phyloP scores from a whole-genome alignment of 2,329 filamentous ascomycete genomes.

The Lachnellula suecica region DNA sequence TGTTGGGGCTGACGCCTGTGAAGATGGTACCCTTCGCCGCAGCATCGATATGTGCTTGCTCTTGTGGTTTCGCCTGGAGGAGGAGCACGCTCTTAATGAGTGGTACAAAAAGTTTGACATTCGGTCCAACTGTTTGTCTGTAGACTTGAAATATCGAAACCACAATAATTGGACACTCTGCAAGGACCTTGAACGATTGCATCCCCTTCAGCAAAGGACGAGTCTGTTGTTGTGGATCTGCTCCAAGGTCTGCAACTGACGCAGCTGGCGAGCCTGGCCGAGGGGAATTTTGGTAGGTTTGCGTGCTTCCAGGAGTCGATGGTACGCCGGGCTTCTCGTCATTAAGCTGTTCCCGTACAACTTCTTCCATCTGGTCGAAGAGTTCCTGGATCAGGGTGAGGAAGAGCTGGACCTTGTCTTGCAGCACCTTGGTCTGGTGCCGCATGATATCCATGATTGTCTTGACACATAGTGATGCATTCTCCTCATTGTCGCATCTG shows the following conservation, averaged over 20 bases:
- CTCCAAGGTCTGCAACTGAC: constrained; percentile 75
- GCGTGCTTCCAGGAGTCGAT: constrained; percentile 64
- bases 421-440: constrained; percentile 81
- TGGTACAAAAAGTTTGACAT: constrained; percentile 90
- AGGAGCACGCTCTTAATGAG: constrained; percentile 88
- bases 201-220: constrained; percentile 86
- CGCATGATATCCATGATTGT: constrained; percentile 96
- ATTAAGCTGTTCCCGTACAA: constrained; percentile 94
- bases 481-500: constrained; percentile 93
- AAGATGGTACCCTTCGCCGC: constrained; percentile 78
- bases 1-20: constrained; percentile 87
- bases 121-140: constrained; percentile 72
- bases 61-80: constrained; percentile 88
- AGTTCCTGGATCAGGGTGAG: constrained; percentile 90
- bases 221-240: constrained; percentile 77
- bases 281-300: constrained; percentile 76
- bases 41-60: constrained; percentile 86
- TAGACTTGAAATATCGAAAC: constrained; percentile 98
- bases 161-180: constrained; percentile 97
- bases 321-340: constrained; percentile 65
- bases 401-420: constrained; percentile 84
- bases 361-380: constrained; percentile 91
- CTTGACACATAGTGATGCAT: constrained; percentile 97
- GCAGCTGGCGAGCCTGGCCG: constrained; percentile 87
- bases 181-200: constrained; percentile 98